Base-by-base conservation (phyloP, 129 eudicot genomes). In the Chrysanthemum lavandulifolium region DNA sequence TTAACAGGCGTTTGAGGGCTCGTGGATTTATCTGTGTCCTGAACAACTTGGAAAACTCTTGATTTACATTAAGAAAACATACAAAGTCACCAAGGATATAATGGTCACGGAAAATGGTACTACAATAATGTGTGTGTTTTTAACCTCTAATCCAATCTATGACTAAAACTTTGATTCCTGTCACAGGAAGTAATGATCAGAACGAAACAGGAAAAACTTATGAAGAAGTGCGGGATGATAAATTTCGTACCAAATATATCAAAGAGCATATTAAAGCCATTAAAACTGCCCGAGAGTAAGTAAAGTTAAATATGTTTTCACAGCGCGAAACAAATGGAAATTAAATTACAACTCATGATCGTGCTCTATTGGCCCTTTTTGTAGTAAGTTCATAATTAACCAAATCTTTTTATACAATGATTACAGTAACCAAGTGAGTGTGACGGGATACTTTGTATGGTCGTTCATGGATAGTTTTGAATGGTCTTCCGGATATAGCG, bases 401-500 rank as follows among this genome's bases (percentile, higher is more conserved):
- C 36, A 16, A 16, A 2, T 2, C 2, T 5, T 40, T 5, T 60
- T 25, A 36, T 58, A 58, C 3, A 25, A 12, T 5, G 45, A 4
- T 31, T 50, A 54, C 73, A 86, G 80, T n/a, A 70, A 71, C 6
- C 67, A 82, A 3, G 67, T 71, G 7, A 54, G 33, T 19, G 78
- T 83, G 36, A 69, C 54, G 68, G 88, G 88, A 23, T 80, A 80
- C 61, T 87, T 76, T 36, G 81, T 76, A 9, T 87, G 92, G 86
- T 81, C 92, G 3, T 67, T 84, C 16, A 40, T 82, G 68, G 92
- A 87, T 81, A 87, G 86, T 51, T 87, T 72, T 36, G 92, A 87
- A 79, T 84, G 92, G 89, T 9, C 2, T 50, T 50, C 68, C 0
- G 89, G 92, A 12, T 87, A 81, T 64, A 84, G 56, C 15, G 14